These are phyloP conservation scores for Fusarium ambrosium DNA, from an alignment of 2,329 filamentous ascomycete species.

Conservation along the genomic window DNA sequence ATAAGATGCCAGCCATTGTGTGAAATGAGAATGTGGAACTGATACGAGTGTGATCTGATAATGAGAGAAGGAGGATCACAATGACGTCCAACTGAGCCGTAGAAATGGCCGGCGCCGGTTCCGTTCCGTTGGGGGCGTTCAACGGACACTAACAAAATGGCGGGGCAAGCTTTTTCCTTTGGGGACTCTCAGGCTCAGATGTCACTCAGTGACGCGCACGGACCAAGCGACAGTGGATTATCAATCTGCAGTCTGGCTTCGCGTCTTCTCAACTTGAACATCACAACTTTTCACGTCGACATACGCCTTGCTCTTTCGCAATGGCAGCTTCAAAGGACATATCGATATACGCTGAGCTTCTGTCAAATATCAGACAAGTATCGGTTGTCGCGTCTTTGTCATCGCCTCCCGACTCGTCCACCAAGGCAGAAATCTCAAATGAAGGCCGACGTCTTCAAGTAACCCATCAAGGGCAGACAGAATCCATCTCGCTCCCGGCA, in stretches of 20 bases:
- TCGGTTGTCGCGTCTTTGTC: constrained; percentile 68
- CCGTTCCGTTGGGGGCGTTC: constrained; percentile 45
- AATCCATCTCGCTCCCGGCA: constrained; percentile 59
- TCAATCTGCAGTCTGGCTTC: constrained; percentile 20
- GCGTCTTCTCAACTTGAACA: constrained; percentile 8
- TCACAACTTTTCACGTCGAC: background rate
- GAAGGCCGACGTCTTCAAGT: constrained; percentile 63
- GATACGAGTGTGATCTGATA: constrained; percentile 14
- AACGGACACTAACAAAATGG: constrained; percentile 45
- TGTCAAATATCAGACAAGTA: constrained; percentile 74
- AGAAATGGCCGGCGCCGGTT: constrained; percentile 31
- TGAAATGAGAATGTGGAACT: constrained; percentile 11
- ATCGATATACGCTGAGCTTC: constrained; percentile 73
- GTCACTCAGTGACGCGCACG: constrained; percentile 34
- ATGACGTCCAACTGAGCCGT: constrained; percentile 40
- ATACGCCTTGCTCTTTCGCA: background rate
- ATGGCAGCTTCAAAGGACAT: constrained; percentile 42
- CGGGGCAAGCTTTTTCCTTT: constrained; percentile 44
- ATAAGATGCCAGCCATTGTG: constrained; percentile 53
- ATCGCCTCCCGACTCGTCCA: constrained; percentile 58
- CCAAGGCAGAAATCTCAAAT: constrained; percentile 58
- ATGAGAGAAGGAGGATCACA: constrained; percentile 30
- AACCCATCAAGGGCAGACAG: constrained; percentile 57
- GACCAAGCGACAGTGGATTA: constrained; percentile 30
- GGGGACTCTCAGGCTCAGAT: constrained; percentile 9